Base-by-base conservation (phyloP, 371 early-diverging fungal genomes). In the Mucor irregularis region DNA sequence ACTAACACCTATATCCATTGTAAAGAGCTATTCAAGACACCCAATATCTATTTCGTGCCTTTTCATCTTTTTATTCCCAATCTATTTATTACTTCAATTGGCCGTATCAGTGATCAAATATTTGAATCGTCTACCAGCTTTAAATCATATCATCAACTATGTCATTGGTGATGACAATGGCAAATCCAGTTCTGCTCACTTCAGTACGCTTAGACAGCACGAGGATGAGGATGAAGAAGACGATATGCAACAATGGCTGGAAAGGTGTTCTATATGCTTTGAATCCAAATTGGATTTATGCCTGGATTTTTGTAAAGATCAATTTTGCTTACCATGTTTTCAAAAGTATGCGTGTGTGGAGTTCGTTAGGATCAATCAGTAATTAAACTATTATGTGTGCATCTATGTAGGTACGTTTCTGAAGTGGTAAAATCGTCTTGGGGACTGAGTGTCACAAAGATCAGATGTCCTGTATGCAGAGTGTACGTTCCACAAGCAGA, bases 221-320 rank as follows among this genome's bases (percentile, higher is more conserved):
- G 46, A 43, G 5, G 37, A 49, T n/a, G 50, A 37, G 5, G 29
- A 19, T 29, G 67, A 62, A 38, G 58, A 58, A 11, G 64, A 57
- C 37, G 57, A 84, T 16, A 71, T 85, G 46, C 82, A 84, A 22
- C 79, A 73, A 58, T 87, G 80, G 74, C 56, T 82, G 4, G 82
- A 84, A 46, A 62, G 83, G 8, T 87, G 88, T 49, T 84, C 84
- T 24, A 87, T 87, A 40, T 87, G 88, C 54, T 87, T 87, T 69
- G 88, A 87, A 49, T 65, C 80, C 3, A 78, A 71, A 5, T 58
- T 86, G 14, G 88, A 87, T 45, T 68, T 87, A 26, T 87, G 86
- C 22, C 73, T 87, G 13, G 83, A 84, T 13, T 64, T 66, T 31
- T 87, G 87, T 49, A 70, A 85, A 31, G 87, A 87, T 54, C 87